These are phyloP conservation scores for Gnomoniopsis smithogilvyi DNA, from an alignment of 2,329 filamentous ascomycete genomes.

Conservation along the genomic window DNA sequence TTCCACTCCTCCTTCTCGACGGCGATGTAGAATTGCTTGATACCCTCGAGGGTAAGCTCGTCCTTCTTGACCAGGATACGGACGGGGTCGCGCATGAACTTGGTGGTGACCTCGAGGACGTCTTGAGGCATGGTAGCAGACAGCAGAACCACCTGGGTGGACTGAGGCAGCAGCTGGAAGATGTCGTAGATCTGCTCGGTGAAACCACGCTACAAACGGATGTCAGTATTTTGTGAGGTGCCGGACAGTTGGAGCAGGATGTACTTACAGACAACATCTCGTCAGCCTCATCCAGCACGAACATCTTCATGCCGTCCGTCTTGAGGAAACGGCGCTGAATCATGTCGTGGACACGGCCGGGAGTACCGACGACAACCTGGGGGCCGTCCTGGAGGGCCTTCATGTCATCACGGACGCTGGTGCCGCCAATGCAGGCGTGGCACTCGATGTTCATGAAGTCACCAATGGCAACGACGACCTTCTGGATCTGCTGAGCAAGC, in stretches of 20 bases:
- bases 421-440: slow-evolving; percentile 97
- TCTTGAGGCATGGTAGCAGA: slow-evolving; percentile 97
- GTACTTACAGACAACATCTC: slow-evolving; percentile 70
- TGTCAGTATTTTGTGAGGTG: no score
- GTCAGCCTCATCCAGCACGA: slow-evolving; percentile 59
- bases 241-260: no score
- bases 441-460: slow-evolving; percentile 99
- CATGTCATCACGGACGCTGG: slow-evolving; percentile 97
- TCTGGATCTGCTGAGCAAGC: slow-evolving; percentile 96
- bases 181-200: slow-evolving; percentile 99
- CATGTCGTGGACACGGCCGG: slow-evolving; percentile 80
- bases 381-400: slow-evolving; percentile 96
- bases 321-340: slow-evolving; percentile 55
- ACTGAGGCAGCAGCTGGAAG: slow-evolving; percentile 92
- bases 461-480: slow-evolving; percentile 97
- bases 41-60: slow-evolving; percentile 91
- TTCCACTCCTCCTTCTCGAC: slow-evolving; percentile 99
- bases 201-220: slow-evolving; percentile 78
- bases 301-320: slow-evolving; percentile 63
- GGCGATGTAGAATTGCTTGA: slow-evolving; percentile 99
- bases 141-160: slow-evolving; percentile 97
- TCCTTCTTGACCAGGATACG: slow-evolving; percentile 98
- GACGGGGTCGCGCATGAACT: slow-evolving; percentile 99
- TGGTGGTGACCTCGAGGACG: slow-evolving; percentile 97
- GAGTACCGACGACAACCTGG: slow-evolving; percentile 95